These are phyloP conservation scores for Cucurbita maxima DNA, from an alignment of 306 rosid species.

Conservation along the genomic window DNA sequence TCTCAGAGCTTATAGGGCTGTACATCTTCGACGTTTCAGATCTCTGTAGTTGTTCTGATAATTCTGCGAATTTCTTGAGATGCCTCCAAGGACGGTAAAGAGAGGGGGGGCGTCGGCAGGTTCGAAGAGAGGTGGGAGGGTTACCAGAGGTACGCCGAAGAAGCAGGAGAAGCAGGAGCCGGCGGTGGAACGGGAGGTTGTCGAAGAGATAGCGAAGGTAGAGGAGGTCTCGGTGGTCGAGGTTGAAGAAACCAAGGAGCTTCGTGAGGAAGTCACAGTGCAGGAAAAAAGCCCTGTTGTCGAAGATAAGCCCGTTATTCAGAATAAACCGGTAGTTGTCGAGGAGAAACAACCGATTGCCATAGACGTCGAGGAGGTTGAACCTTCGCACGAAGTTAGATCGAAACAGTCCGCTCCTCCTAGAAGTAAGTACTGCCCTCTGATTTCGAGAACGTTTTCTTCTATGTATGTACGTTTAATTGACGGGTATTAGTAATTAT, in stretches of 20 bases:
- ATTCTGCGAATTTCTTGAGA: background rate
- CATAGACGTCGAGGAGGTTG: conserved; percentile 10
- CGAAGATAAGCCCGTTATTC: conserved; percentile 8
- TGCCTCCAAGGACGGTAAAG: conserved; percentile 88
- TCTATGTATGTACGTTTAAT: background rate
- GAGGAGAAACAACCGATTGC: conserved; percentile 18
- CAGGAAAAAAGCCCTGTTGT: conserved; percentile 18
- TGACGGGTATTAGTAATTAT: background rate
- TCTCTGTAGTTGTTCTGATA: background rate
- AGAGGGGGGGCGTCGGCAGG: conserved; percentile 55
- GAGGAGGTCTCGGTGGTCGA: conserved; percentile 19
- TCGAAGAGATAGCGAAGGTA: conserved; percentile 25
- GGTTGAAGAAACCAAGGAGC: conserved; percentile 4
- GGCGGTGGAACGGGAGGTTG: conserved; percentile 25
- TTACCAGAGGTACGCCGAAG: conserved; percentile 41
- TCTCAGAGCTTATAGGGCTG: background rate
- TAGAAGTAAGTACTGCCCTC: conserved; percentile 22
- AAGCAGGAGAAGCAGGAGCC: conserved; percentile 39
- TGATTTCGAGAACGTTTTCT: background rate
- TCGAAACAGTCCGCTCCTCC: conserved; percentile 20
- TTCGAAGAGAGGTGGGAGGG: conserved; percentile 41
- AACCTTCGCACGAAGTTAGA: conserved; percentile 7
- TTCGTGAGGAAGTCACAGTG: conserved; percentile 1
- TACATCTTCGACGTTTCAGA: background rate
- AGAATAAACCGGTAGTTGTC: background rate